A percentile compares a stretch with the other conserved stretches of the same genome.
These are phyloP conservation scores for Gardenia jasminoides DNA, from an alignment of 257 asterid species.

Conservation along the genomic window DNA sequence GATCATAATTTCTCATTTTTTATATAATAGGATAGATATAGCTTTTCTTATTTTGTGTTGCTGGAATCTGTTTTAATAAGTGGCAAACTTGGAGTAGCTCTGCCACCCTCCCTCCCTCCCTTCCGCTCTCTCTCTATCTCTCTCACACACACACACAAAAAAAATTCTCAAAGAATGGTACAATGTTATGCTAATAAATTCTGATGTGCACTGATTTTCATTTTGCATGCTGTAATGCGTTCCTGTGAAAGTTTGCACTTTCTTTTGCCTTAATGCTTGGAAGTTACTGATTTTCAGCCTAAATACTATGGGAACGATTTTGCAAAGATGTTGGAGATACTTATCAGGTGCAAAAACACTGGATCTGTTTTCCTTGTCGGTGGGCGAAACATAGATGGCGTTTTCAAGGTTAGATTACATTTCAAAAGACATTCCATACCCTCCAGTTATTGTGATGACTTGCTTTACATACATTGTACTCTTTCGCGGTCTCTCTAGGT, in stretches of 20 bases:
- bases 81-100: no score
- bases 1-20: no score
- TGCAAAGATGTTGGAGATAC: slow-evolving; percentile 68
- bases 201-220: background rate
- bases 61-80: no score
- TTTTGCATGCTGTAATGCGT: background rate
- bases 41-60: no score
- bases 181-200: background rate
- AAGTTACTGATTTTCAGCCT: slow-evolving; percentile 49
- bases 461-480: slow-evolving; percentile 4
- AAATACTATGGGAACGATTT: slow-evolving; percentile 73
- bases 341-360: slow-evolving; percentile 70
- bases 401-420: slow-evolving; percentile 58
- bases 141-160: no score
- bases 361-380: slow-evolving; percentile 89
- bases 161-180: background rate
- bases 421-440: background rate
- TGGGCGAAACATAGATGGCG: slow-evolving; percentile 69
- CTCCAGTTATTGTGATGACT: slow-evolving; percentile 1
- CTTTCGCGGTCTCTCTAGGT: slow-evolving; percentile 45
- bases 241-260: background rate
- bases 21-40: no score
- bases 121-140: no score
- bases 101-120: no score
- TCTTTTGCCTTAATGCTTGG: slow-evolving; percentile 8